A percentile compares a stretch with the other conserved stretches of the same genome.
phyloP scores from a whole-genome alignment of 345 rosid species.

The Raphanus sativus region DNA sequence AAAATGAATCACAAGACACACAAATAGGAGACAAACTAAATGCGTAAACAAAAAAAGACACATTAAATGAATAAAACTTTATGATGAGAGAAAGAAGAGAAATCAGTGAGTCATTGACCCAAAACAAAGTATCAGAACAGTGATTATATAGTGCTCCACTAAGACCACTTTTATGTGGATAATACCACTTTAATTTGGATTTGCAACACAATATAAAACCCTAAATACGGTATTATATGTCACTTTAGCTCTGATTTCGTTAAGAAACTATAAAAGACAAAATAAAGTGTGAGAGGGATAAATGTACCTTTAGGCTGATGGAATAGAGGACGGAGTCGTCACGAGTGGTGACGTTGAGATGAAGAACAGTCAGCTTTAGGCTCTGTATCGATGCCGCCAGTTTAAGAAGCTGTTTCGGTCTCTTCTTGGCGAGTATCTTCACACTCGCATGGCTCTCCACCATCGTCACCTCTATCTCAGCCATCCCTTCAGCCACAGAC shows the following conservation, averaged over 20 bases:
- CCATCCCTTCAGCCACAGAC: conserved; percentile 41
- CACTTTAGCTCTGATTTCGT: conserved; percentile 1
- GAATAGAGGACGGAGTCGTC: conserved; percentile 68
- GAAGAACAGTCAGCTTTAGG: conserved; percentile 65
- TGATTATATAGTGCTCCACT: conserved; percentile 10
- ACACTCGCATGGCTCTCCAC: conserved; percentile 82
- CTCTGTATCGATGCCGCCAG: conserved; percentile 61
- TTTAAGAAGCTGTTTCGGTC: conserved; percentile 71
- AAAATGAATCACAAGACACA: conserved; percentile 20
- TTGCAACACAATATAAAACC: conserved; percentile 10
- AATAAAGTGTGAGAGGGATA: too few species aligned
- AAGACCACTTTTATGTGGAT: background rate
- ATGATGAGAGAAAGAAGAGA: background rate
- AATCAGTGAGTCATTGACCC: conserved; percentile 13
- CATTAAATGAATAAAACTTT: conserved; percentile 22
- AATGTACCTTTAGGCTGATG: conserved; percentile 68
- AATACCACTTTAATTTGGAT: background rate
- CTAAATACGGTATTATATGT: conserved; percentile 11
- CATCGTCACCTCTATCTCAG: conserved; percentile 93
- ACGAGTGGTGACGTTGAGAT: conserved; percentile 69
- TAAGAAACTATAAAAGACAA: too few species aligned
- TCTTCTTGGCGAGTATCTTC: conserved; percentile 68
- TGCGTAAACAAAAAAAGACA: conserved; percentile 1
- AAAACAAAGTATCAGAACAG: background rate
- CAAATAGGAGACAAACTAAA: conserved; percentile 25